Percentiles rank a stretch among this genome's conserved stretches.
phyloP scores from a whole-genome alignment of 805 yeast genomes.

The Starmerella sirachaensis region DNA sequence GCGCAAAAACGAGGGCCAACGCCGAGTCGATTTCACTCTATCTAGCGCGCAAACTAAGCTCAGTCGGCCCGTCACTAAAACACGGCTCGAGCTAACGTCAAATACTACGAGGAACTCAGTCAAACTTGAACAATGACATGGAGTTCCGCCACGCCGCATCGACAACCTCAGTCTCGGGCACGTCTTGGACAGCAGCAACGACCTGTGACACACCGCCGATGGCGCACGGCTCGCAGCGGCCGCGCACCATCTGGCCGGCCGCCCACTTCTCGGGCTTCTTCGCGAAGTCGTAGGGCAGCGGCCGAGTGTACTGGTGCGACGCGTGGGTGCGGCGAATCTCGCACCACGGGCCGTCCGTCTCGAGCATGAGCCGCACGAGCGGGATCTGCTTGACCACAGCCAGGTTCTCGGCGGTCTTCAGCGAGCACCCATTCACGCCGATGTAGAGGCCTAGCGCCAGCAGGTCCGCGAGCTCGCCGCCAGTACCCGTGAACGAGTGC shows the following conservation, averaged over 20 bases:
- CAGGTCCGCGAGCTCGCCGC: slow-evolving; percentile 47
- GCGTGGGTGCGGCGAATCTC: slow-evolving; percentile 79
- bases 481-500: slow-evolving; percentile 86
- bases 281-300: slow-evolving; percentile 44
- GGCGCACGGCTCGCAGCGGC: slow-evolving; percentile 86
- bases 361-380: slow-evolving; percentile 56
- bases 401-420: slow-evolving; percentile 64
- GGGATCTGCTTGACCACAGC: slow-evolving; percentile 61
- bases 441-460: slow-evolving; percentile 52
- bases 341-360: slow-evolving; percentile 99
- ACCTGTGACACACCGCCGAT: slow-evolving; percentile 70
- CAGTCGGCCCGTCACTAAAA: too few species aligned
- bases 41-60: too few species aligned
- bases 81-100: too few species aligned
- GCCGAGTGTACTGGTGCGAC: slow-evolving; percentile 38
- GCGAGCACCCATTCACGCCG: slow-evolving; percentile 88
- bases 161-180: slow-evolving; percentile 36
- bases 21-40: too few species aligned
- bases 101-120: too few species aligned
- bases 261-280: slow-evolving; percentile 52
- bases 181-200: slow-evolving; percentile 39
- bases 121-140: slow-evolving; percentile 34
- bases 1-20: too few species aligned
- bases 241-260: slow-evolving; percentile 44
- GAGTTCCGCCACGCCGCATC: slow-evolving; percentile 44